Evolutionary conservation across 768 basidiomycete species (phyloP), one percentile per base, ranked within the genome.

Genomic region (Asterophora parasitica): DNA sequence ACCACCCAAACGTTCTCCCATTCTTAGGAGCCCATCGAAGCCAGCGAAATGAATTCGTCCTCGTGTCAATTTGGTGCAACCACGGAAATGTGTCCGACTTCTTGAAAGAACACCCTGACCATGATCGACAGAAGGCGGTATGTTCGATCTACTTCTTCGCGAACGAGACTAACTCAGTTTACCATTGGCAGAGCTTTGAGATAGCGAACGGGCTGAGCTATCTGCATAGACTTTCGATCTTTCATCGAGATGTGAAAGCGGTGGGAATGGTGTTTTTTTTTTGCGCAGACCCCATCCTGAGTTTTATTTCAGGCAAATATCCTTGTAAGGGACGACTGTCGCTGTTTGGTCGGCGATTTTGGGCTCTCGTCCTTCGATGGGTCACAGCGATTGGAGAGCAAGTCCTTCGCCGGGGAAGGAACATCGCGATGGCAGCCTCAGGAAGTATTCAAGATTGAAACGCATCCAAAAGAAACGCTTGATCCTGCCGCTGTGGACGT

Each of bases 241-340:
- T 66, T 17, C 73, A 74, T 30, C 67, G 66, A 34, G 73, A 74
- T 47, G 58, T 74, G 38, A 72, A 71, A 57, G 64, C 68, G 6
- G 71, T 72, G 54, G 41, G 28, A 30, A 10, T 10, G 28, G 17
- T 30, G 40, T 11, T 2, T 28, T 31, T 36, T 28, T 4, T 1
- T 40, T 26, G 7, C 32, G 19, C 16, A 45, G 16, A 17, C 33
- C 4, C 10, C 10, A 10, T 30, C 10, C 5, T 10, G 28, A 30
- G 10, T 10, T 30, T 10, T 16, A 10, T 30, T 12, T 31, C 42
- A 56, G 55, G 55, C 37, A 9, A 56, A 56, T 19, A 30, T 56
- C 9, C 42, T 56, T 3, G 49, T 56, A 12, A 41, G 33, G 15
- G 43, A 51, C n/a, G 49, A 53, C 15, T 1, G 13, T 5, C 32